Percentiles rank a stretch among this genome's conserved stretches.
Evolutionary conservation across 2,329 filamentous ascomycete species (phyloP).

Genomic region (Aspergillus sergii): DNA sequence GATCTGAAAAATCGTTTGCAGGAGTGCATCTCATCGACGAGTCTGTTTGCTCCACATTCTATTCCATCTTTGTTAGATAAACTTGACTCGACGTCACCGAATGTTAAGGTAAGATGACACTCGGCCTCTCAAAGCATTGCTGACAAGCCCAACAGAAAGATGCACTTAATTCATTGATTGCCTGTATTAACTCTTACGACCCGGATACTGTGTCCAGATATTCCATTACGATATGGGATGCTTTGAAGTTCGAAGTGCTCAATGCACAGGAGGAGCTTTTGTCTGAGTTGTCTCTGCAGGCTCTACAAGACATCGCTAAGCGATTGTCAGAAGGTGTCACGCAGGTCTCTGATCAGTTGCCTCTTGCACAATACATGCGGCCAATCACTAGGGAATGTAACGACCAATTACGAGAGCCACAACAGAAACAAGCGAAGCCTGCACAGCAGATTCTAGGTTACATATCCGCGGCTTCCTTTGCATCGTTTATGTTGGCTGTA

Average conservation of each 20-base stretch:
- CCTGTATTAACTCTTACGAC: slow-evolving; percentile 63
- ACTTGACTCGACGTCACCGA: slow-evolving; percentile 68
- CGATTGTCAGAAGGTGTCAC: slow-evolving; percentile 53
- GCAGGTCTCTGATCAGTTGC: slow-evolving; percentile 43
- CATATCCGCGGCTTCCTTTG: slow-evolving; percentile 57
- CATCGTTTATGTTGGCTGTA: slow-evolving; percentile 58
- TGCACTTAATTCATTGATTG: slow-evolving; percentile 63
- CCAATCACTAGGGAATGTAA: slow-evolving; percentile 69
- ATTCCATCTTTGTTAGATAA: slow-evolving; percentile 71
- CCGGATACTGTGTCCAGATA: slow-evolving; percentile 62
- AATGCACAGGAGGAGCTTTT: slow-evolving; percentile 69
- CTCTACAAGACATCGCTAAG: slow-evolving; percentile 57
- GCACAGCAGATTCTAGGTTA: slow-evolving; percentile 63
- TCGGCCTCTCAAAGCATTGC: slow-evolving; percentile 2
- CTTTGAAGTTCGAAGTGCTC: slow-evolving; percentile 69
- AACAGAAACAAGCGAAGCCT: slow-evolving; percentile 68
- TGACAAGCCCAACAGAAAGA: slow-evolving; percentile 54
- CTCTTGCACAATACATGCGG: slow-evolving; percentile 57
- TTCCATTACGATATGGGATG: slow-evolving; percentile 68
- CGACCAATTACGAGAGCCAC: slow-evolving; percentile 68
- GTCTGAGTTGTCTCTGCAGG: slow-evolving; percentile 60
- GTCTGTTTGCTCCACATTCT: slow-evolving; percentile 65
- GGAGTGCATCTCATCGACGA: slow-evolving; percentile 65
- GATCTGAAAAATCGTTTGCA: slow-evolving; percentile 66
- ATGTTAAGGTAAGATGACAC: slow-evolving; percentile 58